A percentile compares a stretch with the other conserved stretches of the same genome.
Conservation (phyloP, 768 basidiomycete genomes). For the Leccinum olivaceopallidum region DNA sequence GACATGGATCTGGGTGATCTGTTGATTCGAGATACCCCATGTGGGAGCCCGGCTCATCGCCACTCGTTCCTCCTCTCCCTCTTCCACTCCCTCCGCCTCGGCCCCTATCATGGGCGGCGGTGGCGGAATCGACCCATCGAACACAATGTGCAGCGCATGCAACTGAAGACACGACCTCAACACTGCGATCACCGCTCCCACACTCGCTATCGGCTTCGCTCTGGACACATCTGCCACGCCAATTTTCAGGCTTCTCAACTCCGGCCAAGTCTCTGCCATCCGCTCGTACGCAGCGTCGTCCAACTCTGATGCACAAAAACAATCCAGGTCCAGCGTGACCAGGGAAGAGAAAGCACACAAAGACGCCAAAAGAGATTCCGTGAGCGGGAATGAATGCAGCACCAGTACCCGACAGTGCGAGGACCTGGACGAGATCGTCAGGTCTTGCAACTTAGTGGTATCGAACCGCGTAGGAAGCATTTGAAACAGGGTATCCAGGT, state of each 20-base stretch:
- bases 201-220: constrained; percentile 12
- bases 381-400: constrained; percentile 5
- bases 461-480: constrained; percentile 8
- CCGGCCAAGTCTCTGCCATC: constrained; percentile 12
- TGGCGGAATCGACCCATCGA: constrained; percentile 16
- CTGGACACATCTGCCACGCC: constrained; percentile 2
- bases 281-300: constrained; percentile 12
- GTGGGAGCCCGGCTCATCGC: neutral
- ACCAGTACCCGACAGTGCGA: neutral
- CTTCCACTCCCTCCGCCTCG: neutral
- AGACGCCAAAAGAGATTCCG: constrained; percentile 1
- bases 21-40: constrained; percentile 9
- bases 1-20: constrained; percentile 13
- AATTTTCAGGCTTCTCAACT: constrained; percentile 14
- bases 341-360: constrained; percentile 12
- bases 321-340: constrained; percentile 9
- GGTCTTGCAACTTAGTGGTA: neutral
- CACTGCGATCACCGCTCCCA: constrained; percentile 15
- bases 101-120: neutral
- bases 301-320: constrained; percentile 10
- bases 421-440: constrained; percentile 13
- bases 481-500: constrained; percentile 12
- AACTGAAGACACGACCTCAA: constrained; percentile 13
- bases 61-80: neutral
- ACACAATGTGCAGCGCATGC: constrained; percentile 14